Base-by-base conservation (phyloP, 1,284 basidiomycete genomes). In the Volvariella volvacea region DNA sequence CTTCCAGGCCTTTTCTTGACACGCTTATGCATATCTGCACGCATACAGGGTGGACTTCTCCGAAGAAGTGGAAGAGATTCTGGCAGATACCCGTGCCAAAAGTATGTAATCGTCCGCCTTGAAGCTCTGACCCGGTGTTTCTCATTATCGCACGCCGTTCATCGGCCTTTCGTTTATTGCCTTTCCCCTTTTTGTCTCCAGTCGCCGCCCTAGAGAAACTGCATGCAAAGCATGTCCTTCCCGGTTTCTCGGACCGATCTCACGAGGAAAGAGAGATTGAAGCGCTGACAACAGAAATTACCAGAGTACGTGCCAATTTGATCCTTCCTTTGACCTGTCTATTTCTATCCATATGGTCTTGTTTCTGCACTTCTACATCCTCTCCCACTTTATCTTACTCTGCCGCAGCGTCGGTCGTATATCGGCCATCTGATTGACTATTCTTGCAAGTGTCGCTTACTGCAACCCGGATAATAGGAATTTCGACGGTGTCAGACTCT, bases 201-300 rank as follows among this genome's bases (percentile, higher is more conserved):
- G 87, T 96, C 61, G 59, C 74, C 20, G 65, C 79, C 4, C 81
- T 97, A 38, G 94, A 98, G 62, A 93, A 88, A 60, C 78, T 99
- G 7, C 94, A 99, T 56, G 88, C 93, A 49, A 96, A 92, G 63
- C 94, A 98, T 63, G 85, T 89, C 44, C 77, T 99, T 2, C 96
- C 96, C 48, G 93, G 92, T 2, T 99, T 99, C 62, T 79, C 90
- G 58, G 96, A 99, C 74, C 87, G 95, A 46, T 78, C 88, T 1
- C 79, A 80, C 12, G 94, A 99, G 66, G 95, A 99, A 67, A 77
- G 83, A 52, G 92, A 97, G 62, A 99, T 99, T 51, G 91, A 98
- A 60, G 62, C 74, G 15, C 73, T 89, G 34, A 94, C 94, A 1
- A 78, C 75, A 22, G 87, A 92, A 50, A 92, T 99, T 63, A 98